Conservation (phyloP, 163 green algal species). For the Chlorella variabilis region DNA sequence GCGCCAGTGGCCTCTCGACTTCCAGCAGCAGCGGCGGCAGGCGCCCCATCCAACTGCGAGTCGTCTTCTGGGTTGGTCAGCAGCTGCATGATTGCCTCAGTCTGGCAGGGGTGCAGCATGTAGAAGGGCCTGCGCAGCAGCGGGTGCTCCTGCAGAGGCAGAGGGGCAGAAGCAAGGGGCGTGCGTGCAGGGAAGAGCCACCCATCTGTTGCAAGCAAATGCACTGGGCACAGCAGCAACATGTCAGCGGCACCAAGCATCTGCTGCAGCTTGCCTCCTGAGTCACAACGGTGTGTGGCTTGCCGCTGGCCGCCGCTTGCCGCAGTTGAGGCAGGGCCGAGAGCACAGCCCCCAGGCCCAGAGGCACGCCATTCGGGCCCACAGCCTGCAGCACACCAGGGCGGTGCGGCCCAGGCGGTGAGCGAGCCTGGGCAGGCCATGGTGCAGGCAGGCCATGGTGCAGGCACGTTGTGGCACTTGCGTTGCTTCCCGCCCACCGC, state of each 20-base stretch:
- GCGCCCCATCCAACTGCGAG: no score
- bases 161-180: background rate
- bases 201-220: no score
- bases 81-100: slow-evolving; percentile 29
- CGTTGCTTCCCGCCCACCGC: background rate
- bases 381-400: slow-evolving; percentile 2
- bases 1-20: no score
- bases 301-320: background rate
- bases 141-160: slow-evolving; percentile 37
- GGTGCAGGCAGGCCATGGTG: background rate
- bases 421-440: background rate
- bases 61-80: background rate
- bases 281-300: slow-evolving; percentile 4
- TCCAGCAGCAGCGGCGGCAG: no score
- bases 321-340: background rate
- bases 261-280: slow-evolving; percentile 6
- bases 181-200: no score
- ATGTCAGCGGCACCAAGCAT: no score
- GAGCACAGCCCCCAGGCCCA: background rate
- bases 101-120: slow-evolving; percentile 53
- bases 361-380: background rate
- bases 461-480: no score
- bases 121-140: slow-evolving; percentile 30
- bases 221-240: no score
- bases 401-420: no score